Conservation (phyloP, 306 rosid genomes). For the Cercis canadensis region DNA sequence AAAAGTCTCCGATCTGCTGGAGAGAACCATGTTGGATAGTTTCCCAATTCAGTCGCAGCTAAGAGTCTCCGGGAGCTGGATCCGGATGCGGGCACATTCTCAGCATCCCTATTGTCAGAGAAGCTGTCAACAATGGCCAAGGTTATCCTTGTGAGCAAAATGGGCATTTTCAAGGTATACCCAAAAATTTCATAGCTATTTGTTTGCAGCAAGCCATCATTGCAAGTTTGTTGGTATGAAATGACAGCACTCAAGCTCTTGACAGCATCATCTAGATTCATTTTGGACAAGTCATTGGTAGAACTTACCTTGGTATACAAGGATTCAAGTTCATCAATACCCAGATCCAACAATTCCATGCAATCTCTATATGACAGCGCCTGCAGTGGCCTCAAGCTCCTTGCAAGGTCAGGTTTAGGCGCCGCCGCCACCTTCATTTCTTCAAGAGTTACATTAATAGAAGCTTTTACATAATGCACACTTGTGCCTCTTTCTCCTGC, state of each 20-base stretch:
- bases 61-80: background rate
- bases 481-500: slow-evolving; percentile 4
- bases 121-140: slow-evolving; percentile 34
- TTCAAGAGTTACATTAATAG: slow-evolving; percentile 17
- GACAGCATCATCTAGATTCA: slow-evolving; percentile 1
- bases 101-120: background rate
- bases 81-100: background rate
- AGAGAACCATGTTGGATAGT: background rate
- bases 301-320: background rate
- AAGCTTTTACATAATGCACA: slow-evolving; percentile 13
- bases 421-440: slow-evolving; percentile 9
- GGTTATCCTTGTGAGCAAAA: slow-evolving; percentile 31
- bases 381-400: background rate
- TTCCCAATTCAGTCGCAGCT: background rate
- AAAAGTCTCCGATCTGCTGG: too few species aligned
- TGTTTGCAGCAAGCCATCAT: slow-evolving; percentile 23
- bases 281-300: background rate
- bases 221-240: slow-evolving; percentile 45
- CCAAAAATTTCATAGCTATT: too few species aligned
- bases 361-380: slow-evolving; percentile 35
- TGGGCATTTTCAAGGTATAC: slow-evolving; percentile 26
- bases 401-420: slow-evolving; percentile 10
- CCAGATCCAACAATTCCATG: slow-evolving; percentile 28
- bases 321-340: slow-evolving; percentile 31
- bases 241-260: slow-evolving; percentile 40